These are phyloP conservation scores for Ophiocordyceps sinensis DNA, from an alignment of 2,329 filamentous ascomycete genomes.

Conservation along the genomic window DNA sequence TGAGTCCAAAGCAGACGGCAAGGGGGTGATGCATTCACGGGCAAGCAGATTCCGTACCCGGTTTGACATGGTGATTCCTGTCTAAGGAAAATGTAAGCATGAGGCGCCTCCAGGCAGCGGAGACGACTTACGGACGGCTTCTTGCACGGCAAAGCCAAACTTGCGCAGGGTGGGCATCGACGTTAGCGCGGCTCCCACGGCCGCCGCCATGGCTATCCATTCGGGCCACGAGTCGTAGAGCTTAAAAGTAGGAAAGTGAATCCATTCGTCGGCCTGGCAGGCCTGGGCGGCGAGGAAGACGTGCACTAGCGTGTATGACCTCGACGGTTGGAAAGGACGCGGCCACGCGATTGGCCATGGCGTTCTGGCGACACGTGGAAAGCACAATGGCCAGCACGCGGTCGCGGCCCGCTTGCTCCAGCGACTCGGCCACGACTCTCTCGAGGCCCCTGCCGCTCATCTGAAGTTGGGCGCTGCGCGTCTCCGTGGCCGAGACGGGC, in stretches of 20 bases:
- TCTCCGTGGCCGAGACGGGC: slow-evolving; percentile 25
- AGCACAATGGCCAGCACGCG: slow-evolving; percentile 50
- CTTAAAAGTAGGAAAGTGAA: slow-evolving; percentile 46
- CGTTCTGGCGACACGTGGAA: slow-evolving; percentile 36
- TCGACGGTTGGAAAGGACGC: slow-evolving; percentile 48
- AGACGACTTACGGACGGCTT: slow-evolving; percentile 28
- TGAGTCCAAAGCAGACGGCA: no score
- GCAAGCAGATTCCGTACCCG: slow-evolving; percentile 9
- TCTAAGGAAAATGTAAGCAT: not conserved
- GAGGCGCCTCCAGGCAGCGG: not conserved
- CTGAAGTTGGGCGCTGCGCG: slow-evolving; percentile 22
- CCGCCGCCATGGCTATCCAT: slow-evolving; percentile 43
- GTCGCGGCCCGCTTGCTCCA: slow-evolving; percentile 39
- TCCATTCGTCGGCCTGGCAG: slow-evolving; percentile 42
- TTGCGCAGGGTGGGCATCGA: slow-evolving; percentile 43
- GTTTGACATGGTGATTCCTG: slow-evolving; percentile 16
- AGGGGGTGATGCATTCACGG: not conserved
- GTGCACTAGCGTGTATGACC: slow-evolving; percentile 44
- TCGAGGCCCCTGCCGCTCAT: slow-evolving; percentile 21
- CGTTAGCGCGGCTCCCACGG: slow-evolving; percentile 44
- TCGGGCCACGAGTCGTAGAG: slow-evolving; percentile 41
- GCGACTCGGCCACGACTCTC: slow-evolving; percentile 26
- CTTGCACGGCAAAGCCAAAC: slow-evolving; percentile 42
- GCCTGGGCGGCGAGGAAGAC: slow-evolving; percentile 42
- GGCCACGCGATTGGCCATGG: slow-evolving; percentile 35